Conservation (phyloP, 1,284 basidiomycete genomes). For the Porodaedalea pini region DNA sequence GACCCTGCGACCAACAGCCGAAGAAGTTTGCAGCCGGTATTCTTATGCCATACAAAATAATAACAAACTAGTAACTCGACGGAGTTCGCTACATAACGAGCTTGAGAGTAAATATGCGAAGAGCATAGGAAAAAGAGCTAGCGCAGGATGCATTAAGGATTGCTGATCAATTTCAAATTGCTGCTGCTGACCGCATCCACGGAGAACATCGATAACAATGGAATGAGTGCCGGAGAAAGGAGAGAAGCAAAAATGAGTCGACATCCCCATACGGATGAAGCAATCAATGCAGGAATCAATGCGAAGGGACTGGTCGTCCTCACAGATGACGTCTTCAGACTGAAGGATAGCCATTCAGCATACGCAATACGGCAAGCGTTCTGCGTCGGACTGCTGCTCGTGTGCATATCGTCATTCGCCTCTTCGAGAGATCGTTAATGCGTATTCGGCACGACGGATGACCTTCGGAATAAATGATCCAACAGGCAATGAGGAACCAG, state of each 20-base stretch:
- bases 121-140: too few species aligned
- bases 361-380: conserved; percentile 2
- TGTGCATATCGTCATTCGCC: conserved; percentile 9
- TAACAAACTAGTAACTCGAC: neutral
- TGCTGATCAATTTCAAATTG: neutral
- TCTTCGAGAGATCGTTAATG: neutral
- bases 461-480: conserved; percentile 15
- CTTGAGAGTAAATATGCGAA: too few species aligned
- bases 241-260: neutral
- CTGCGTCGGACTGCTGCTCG: conserved; percentile 12
- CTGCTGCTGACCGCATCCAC: too few species aligned
- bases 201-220: too few species aligned
- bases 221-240: neutral
- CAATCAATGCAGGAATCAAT: neutral
- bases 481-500: conserved; percentile 15
- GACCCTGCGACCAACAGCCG: too few species aligned
- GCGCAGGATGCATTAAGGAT: too few species aligned
- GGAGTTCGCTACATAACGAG: neutral
- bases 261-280: neutral
- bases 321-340: neutral
- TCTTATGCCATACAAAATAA: neutral
- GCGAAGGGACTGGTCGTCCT: neutral
- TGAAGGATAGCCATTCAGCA: neutral
- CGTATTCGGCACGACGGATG: neutral
- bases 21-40: too few species aligned